Conservation (phyloP, 2,329 filamentous ascomycete species). For the Fusarium irregulare region DNA sequence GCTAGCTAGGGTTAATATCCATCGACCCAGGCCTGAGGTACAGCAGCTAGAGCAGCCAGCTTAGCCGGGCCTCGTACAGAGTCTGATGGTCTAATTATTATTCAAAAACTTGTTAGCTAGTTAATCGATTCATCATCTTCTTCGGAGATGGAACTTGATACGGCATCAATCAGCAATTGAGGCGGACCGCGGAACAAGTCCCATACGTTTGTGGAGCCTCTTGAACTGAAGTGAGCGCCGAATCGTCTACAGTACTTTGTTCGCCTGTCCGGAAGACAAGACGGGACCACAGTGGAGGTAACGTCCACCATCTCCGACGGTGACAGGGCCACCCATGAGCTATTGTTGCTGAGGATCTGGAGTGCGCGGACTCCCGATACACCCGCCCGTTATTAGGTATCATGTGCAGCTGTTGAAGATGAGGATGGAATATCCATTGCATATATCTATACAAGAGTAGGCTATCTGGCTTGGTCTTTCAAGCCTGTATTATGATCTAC, state of each 20-base stretch:
- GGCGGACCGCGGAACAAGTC: conserved; percentile 20
- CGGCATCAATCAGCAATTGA: conserved; percentile 39
- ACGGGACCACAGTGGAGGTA: conserved; percentile 38
- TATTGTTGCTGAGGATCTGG: conserved; percentile 37
- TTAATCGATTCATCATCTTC: conserved; percentile 10
- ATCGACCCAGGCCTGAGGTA: not conserved
- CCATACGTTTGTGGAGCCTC: conserved; percentile 25
- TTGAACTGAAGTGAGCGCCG: conserved; percentile 26
- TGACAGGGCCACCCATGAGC: conserved; percentile 29
- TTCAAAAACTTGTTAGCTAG: conserved; percentile 7
- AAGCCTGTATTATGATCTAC: not conserved
- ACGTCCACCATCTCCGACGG: conserved; percentile 43
- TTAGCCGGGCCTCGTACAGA: not conserved
- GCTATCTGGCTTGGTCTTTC: not conserved
- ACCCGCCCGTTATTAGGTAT: conserved; percentile 31
- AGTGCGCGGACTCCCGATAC: conserved; percentile 34
- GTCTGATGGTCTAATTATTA: not conserved
- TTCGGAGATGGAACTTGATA: conserved; percentile 37
- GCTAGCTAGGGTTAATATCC: not conserved
- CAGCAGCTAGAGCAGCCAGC: not conserved
- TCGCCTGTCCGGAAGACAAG: conserved; percentile 4
- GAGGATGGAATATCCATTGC: not conserved
- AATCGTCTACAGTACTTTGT: conserved; percentile 12
- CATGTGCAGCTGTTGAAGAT: not conserved
- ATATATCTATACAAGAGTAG: not conserved